Base-by-base conservation (phyloP, 306 rosid species). In the Prunus davidiana region DNA sequence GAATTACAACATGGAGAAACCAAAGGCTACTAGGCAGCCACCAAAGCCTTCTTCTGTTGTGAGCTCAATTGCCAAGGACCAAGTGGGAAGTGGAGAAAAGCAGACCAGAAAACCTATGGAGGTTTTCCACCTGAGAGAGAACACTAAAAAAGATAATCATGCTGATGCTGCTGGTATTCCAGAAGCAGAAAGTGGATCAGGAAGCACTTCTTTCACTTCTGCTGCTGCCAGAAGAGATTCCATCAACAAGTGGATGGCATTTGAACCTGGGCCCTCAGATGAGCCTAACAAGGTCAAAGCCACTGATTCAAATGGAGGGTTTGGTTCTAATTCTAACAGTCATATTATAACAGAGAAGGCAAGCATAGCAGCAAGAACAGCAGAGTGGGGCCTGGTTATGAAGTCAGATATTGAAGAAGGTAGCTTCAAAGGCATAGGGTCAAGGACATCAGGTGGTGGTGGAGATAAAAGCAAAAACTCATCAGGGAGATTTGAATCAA, bases 191-290 rank as follows among this genome's bases (percentile, higher is more conserved):
- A 79, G 51, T 6, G 74, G 32, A 34, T 72, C 69, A 6, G 78
- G 24, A 68, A 77, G 28, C 76, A 67, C 52, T 63, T 67, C 82
- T 64, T 71, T 24, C 72, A 68, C 58, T 62, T 63, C 77, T 64
- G 73, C 60, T 43, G 71, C 81, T 55, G 50, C 63, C 2, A 74
- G 68, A 45, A 71, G 45, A 51, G 70, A 58, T 76, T 73, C 82
- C 54, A 22, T 78, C 34, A 79, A 73, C 78, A 93, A 87, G 64
- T 93, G 98, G 98, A 91, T 93, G 98, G 97, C 96, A 77, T 93
- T 93, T 75, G 86, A 84, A 56, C 46, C 43, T 51, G 78, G 73
- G n/a, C 57, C 82, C 30, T 65, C 70, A 7, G 28, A 61, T 58
- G 46, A 46, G 57, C 73, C 75, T 22, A 14, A 6, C 64, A 62